phyloP scores from a whole-genome alignment of 2,329 filamentous ascomycete genomes.

The Trichoderma arundinaceum region DNA sequence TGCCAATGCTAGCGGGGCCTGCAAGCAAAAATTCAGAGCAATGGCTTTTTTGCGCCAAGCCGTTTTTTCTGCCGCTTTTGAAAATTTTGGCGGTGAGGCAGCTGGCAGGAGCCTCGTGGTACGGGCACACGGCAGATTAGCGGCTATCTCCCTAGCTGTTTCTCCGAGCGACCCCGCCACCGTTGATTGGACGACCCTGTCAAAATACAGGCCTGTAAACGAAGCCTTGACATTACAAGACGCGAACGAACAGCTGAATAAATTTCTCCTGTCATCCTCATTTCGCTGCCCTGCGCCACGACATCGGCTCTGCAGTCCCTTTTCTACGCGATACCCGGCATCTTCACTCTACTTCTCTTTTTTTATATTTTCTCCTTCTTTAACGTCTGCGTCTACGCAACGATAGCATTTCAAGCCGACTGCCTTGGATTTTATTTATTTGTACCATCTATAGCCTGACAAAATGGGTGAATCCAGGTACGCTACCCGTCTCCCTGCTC shows the following conservation, averaged over 20 bases:
- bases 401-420: constrained; percentile 13
- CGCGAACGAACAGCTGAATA: constrained; percentile 36
- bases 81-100: constrained; percentile 39
- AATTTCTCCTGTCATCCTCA: constrained; percentile 36
- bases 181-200: constrained; percentile 50
- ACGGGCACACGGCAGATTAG: constrained; percentile 12
- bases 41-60: constrained; percentile 15
- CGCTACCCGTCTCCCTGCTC: constrained; percentile 32
- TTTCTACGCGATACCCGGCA: constrained; percentile 31
- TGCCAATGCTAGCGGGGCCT: constrained; percentile 23
- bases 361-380: not conserved
- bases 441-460: constrained; percentile 36
- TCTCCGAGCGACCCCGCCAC: constrained; percentile 40
- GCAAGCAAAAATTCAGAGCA: constrained; percentile 30
- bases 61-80: constrained; percentile 37
- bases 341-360: constrained; percentile 4
- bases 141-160: constrained; percentile 32
- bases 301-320: constrained; percentile 28
- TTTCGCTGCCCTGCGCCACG: constrained; percentile 31
- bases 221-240: constrained; percentile 30
- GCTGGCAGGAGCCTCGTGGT: not conserved
- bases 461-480: constrained; percentile 58
- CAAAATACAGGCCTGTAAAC: constrained; percentile 32
- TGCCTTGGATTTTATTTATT: constrained; percentile 25
- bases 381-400: not conserved